Conservation (phyloP, 805 yeast species). For the Pichia exigua region DNA sequence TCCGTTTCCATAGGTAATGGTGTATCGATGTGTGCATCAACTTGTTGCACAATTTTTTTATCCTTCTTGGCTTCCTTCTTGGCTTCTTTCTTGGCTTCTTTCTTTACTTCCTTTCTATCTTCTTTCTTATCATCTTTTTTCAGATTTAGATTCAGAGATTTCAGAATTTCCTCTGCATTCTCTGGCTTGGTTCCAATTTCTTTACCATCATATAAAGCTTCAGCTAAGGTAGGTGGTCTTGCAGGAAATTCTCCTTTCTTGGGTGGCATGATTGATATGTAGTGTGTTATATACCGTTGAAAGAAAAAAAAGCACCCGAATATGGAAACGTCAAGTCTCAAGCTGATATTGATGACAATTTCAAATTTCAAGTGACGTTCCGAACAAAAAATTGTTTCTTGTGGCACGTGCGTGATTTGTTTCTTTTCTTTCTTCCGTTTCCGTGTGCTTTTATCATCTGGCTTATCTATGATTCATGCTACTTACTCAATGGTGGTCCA, state of each 20-base stretch:
- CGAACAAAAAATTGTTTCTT: no score
- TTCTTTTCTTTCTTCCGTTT: background rate
- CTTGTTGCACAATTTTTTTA: conserved; percentile 1
- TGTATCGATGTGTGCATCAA: conserved; percentile 4
- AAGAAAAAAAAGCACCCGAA: background rate
- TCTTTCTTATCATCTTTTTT: background rate
- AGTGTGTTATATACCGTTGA: background rate
- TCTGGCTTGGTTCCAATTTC: conserved; percentile 10
- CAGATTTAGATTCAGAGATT: conserved; percentile 3
- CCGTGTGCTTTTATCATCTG: no score
- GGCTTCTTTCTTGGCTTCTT: background rate
- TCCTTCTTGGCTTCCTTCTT: background rate
- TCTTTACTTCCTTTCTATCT: background rate
- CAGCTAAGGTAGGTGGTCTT: conserved; percentile 15
- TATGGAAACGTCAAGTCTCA: background rate
- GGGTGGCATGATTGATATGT: background rate
- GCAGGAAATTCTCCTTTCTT: conserved; percentile 14
- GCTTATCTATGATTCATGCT: no score
- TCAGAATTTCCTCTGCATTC: conserved; percentile 7
- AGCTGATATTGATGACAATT: background rate
- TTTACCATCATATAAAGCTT: conserved; percentile 8
- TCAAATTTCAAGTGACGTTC: background rate
- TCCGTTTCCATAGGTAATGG: conserved; percentile 48
- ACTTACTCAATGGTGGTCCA: no score
- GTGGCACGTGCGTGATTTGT: background rate